Conservation (phyloP, 2,329 filamentous ascomycete genomes). For the Plenodomus tracheiphilus region DNA sequence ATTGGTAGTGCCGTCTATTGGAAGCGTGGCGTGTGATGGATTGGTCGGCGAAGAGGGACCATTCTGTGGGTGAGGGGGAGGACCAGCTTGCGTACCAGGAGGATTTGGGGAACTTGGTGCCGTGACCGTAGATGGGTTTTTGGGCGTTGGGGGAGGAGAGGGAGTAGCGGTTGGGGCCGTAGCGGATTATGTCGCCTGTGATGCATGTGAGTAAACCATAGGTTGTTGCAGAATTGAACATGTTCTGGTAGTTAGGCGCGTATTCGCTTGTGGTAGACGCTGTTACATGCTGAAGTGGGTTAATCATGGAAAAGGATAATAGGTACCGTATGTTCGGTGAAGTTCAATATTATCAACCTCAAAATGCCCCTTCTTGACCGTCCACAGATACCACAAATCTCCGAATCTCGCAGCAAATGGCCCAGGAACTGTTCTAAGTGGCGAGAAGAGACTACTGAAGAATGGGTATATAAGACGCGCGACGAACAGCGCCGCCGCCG, state of each 20-base stretch:
- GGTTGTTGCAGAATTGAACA: no score
- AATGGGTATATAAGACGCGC: constrained; percentile 9
- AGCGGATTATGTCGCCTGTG: constrained; percentile 10
- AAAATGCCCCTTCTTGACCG: constrained; percentile 6
- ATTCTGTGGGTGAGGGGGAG: constrained; percentile 28
- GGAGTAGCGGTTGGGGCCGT: constrained; percentile 12
- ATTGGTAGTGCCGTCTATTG: constrained; percentile 35
- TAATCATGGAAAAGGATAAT: background rate
- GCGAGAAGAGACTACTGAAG: constrained; percentile 5
- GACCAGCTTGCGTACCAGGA: constrained; percentile 21
- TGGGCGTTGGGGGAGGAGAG: constrained; percentile 9
- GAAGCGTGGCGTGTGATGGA: constrained; percentile 43
- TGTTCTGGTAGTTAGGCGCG: no score
- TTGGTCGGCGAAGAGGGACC: constrained; percentile 44
- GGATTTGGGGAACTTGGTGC: constrained; percentile 24
- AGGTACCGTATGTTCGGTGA: constrained; percentile 12
- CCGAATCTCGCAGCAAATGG: constrained; percentile 13
- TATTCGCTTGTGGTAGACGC: no score
- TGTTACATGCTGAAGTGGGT: no score
- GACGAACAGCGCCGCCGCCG: constrained; percentile 4
- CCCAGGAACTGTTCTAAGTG: constrained; percentile 12
- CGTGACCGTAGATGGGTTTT: constrained; percentile 22
- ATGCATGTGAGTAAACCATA: no score
- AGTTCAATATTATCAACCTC: constrained; percentile 15
- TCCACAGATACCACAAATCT: constrained; percentile 16